Percentiles rank a stretch among this genome's conserved stretches.
Conservation (phyloP, 2,329 filamentous ascomycete species). For the Stachybotrys echinatus region DNA sequence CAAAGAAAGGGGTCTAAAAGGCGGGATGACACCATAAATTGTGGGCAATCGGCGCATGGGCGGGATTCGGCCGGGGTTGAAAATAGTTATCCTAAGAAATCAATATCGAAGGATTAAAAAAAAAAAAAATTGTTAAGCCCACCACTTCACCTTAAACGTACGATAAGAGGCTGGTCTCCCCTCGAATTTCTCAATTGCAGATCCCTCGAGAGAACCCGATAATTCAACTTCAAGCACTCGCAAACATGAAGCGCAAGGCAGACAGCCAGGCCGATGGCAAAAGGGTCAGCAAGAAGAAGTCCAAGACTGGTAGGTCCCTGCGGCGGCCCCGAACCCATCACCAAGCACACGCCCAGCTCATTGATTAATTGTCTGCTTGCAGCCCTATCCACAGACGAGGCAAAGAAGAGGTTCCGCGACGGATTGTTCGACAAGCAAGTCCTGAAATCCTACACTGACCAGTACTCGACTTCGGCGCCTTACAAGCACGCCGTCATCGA, state of each 20-base stretch:
- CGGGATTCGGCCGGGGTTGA: too few species aligned
- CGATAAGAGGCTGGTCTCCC: too few species aligned
- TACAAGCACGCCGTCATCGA: constrained; percentile 94
- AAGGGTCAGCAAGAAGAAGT: constrained; percentile 46
- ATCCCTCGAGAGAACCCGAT: too few species aligned
- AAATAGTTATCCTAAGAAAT: too few species aligned
- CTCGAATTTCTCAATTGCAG: too few species aligned
- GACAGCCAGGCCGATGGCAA: constrained; percentile 37
- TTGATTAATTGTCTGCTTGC: not conserved
- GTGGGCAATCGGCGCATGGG: not conserved
- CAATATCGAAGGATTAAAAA: too few species aligned
- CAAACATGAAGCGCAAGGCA: constrained; percentile 58
- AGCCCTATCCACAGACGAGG: constrained; percentile 45
- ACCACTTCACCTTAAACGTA: constrained; percentile 1
- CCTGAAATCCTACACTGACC: constrained; percentile 52
- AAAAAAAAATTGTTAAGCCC: constrained; percentile 3
- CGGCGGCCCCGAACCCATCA: not conserved
- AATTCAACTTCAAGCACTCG: not conserved
- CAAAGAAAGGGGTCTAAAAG: not conserved
- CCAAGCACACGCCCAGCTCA: constrained; percentile 9
- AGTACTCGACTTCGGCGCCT: constrained; percentile 60
- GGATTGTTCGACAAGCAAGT: constrained; percentile 59
- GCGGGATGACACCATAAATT: not conserved
- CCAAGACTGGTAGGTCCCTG: constrained; percentile 38
- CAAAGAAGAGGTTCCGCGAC: constrained; percentile 55